A percentile compares a stretch with the other conserved stretches of the same genome.
Evolutionary conservation across 2,329 filamentous ascomycete genomes (phyloP).

Genomic region (Pseudocercospora eumusae): DNA sequence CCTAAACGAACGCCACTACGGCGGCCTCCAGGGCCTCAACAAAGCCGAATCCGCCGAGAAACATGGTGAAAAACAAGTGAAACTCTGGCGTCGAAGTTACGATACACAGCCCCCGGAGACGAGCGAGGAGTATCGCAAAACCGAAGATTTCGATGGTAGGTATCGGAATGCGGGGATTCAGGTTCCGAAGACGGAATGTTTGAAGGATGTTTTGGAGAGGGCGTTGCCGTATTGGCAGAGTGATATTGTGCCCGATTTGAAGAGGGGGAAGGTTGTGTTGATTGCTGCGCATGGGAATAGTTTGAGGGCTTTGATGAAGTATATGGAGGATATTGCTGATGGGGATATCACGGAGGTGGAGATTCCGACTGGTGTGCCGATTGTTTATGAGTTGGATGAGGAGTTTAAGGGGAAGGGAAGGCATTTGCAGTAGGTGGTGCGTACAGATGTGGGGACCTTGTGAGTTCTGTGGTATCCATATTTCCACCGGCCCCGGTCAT

Average conservation of each 20-base stretch:
- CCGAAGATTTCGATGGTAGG: slow-evolving; percentile 18
- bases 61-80: slow-evolving; percentile 20
- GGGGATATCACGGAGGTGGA: slow-evolving; percentile 22
- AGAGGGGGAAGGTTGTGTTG: slow-evolving; percentile 16
- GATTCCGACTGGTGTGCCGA: slow-evolving; percentile 21
- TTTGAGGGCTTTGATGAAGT: slow-evolving; percentile 22
- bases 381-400: slow-evolving; percentile 22
- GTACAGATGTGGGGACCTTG: no score
- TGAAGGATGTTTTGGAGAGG: slow-evolving; percentile 21
- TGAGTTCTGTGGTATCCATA: no score
- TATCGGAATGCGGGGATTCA: slow-evolving; percentile 10
- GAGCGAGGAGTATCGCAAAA: slow-evolving; percentile 16
- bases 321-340: slow-evolving; percentile 20
- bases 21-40: slow-evolving; percentile 19
- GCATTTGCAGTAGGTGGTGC: neutral
- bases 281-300: slow-evolving; percentile 22
- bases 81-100: slow-evolving; percentile 15
- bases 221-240: slow-evolving; percentile 17
- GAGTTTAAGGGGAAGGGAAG: slow-evolving; percentile 12
- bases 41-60: slow-evolving; percentile 18
- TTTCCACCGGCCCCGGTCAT: no score
- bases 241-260: slow-evolving; percentile 18
- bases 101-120: slow-evolving; percentile 13
- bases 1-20: slow-evolving; percentile 22
- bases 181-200: slow-evolving; percentile 21